Evolutionary conservation across 495 filamentous ascomycete genomes (phyloP).

Genomic region (Podospora didyma): DNA sequence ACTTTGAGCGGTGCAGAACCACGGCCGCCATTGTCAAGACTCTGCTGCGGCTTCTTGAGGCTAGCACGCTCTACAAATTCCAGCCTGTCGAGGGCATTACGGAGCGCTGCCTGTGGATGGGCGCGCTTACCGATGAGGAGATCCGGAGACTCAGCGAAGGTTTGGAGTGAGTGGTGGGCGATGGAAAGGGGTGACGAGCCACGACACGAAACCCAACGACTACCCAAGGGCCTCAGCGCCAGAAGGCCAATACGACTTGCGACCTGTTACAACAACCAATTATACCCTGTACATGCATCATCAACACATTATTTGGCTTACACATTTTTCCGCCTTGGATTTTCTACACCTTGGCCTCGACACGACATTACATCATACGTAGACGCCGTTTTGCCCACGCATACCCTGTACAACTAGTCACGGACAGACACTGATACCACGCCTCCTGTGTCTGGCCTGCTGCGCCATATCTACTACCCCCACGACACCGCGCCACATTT

Average conservation of each 20-base stretch:
- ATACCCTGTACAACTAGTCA: conserved; percentile 3
- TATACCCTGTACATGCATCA: conserved; percentile 20
- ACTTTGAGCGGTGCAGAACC: conserved; percentile 91
- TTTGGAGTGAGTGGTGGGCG: conserved; percentile 28
- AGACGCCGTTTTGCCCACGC: conserved; percentile 8
- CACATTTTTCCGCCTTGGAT: neutral
- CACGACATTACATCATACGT: neutral
- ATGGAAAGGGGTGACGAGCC: conserved; percentile 2
- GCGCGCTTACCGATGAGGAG: conserved; percentile 79
- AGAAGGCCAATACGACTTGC: neutral
- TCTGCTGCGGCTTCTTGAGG: conserved; percentile 81
- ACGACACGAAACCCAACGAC: neutral
- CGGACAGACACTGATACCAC: conserved; percentile 3
- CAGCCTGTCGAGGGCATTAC: conserved; percentile 81
- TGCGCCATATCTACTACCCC: neutral
- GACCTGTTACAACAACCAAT: conserved; percentile 5
- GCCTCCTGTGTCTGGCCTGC: neutral
- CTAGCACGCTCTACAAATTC: conserved; percentile 85
- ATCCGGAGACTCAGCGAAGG: conserved; percentile 50
- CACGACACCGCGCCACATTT: neutral
- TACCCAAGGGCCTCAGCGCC: neutral
- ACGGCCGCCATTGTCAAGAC: conserved; percentile 92
- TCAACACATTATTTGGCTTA: neutral
- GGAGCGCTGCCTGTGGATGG: conserved; percentile 93
- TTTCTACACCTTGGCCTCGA: neutral